Conservation (phyloP, 2,329 filamentous ascomycete species). For the Colletotrichum lini region DNA sequence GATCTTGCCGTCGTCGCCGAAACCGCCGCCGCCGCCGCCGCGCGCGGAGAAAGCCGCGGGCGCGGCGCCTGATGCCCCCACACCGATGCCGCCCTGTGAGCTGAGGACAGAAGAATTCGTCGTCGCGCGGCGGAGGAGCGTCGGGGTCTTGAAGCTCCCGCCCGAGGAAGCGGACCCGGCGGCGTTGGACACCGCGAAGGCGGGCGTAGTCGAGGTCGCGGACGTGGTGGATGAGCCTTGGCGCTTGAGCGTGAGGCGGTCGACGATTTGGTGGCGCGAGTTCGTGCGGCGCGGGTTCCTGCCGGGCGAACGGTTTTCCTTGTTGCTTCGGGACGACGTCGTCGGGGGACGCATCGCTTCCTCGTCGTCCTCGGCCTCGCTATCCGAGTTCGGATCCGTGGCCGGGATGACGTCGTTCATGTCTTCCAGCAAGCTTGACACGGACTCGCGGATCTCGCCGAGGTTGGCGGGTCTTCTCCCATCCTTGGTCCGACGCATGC, state of each 20-base stretch:
- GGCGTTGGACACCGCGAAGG: constrained; percentile 63
- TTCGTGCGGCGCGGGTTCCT: constrained; percentile 53
- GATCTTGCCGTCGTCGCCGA: constrained; percentile 67
- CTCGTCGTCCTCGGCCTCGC: constrained; percentile 62
- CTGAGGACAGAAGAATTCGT: constrained; percentile 71
- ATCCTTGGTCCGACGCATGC: constrained; percentile 73
- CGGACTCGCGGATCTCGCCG: constrained; percentile 84
- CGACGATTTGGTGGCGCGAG: constrained; percentile 68
- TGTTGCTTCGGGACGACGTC: constrained; percentile 55
- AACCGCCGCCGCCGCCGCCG: constrained; percentile 41
- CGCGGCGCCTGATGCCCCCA: constrained; percentile 28
- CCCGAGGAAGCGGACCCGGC: constrained; percentile 55
- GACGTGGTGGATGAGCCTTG: constrained; percentile 57
- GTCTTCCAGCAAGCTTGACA: constrained; percentile 87
- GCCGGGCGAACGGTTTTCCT: constrained; percentile 61
- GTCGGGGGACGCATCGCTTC: constrained; percentile 50
- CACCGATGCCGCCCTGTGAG: constrained; percentile 43
- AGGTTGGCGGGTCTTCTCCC: constrained; percentile 80
- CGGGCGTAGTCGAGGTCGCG: constrained; percentile 60
- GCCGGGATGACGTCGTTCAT: constrained; percentile 66
- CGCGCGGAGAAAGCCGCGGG: constrained; percentile 24
- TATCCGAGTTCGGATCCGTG: constrained; percentile 65
- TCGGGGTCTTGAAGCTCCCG: constrained; percentile 75
- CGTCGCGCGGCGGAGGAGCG: constrained; percentile 80
- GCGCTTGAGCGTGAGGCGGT: constrained; percentile 81